Conservation (phyloP, 2,329 filamentous ascomycete genomes). For the Parastagonospora nodorum region DNA sequence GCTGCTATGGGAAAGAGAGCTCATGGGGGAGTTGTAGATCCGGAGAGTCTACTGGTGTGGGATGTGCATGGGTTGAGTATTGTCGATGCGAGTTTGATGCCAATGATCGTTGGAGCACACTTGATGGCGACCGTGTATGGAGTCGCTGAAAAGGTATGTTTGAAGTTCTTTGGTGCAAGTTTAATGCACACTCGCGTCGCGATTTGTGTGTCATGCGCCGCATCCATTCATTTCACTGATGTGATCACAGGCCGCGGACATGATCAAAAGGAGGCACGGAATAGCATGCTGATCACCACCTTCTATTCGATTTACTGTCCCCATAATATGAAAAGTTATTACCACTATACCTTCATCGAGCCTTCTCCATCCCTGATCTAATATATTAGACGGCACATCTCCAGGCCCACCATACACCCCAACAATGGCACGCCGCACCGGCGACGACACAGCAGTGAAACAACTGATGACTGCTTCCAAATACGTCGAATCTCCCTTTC, state of each 20-base stretch:
- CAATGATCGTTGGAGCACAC: conserved; percentile 24
- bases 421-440: too few relatives aligned
- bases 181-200: neutral
- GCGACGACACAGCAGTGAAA: too few relatives aligned
- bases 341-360: too few relatives aligned
- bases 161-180: neutral
- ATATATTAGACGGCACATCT: too few relatives aligned
- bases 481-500: too few relatives aligned
- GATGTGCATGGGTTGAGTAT: conserved; percentile 24
- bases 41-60: conserved; percentile 20
- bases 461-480: too few relatives aligned
- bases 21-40: conserved; percentile 21
- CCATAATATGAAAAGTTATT: too few relatives aligned
- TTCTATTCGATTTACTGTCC: too few relatives aligned
- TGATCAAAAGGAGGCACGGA: conserved; percentile 17
- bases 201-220: too few relatives aligned
- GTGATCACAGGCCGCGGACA: conserved; percentile 20
- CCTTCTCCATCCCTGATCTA: too few relatives aligned
- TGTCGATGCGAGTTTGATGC: conserved; percentile 31
- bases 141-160: conserved; percentile 17
- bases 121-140: conserved; percentile 30
- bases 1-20: conserved; percentile 26
- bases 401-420: too few relatives aligned
- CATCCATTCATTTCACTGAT: neutral
- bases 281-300: neutral